These are phyloP conservation scores for Trametes cinnabarina DNA, from an alignment of 768 basidiomycete genomes.

Conservation along the genomic window DNA sequence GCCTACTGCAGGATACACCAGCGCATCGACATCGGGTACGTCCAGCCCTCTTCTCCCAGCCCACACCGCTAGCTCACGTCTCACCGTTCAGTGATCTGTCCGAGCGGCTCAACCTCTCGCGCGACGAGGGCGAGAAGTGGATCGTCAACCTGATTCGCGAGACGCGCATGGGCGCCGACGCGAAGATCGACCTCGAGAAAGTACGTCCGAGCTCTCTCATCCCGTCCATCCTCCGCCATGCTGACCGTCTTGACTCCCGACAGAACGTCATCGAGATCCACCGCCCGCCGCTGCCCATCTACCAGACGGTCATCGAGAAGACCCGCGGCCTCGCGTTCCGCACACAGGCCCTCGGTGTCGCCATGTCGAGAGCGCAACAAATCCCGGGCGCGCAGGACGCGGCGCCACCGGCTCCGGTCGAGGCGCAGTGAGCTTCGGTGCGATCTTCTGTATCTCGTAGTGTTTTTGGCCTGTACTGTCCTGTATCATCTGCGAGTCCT, in stretches of 20 bases:
- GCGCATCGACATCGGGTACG: constrained; percentile 81
- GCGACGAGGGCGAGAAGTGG: constrained; percentile 98
- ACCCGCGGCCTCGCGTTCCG: constrained; percentile 89
- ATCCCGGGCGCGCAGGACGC: constrained; percentile 14
- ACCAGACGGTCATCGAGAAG: constrained; percentile 94
- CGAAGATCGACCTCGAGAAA: constrained; percentile 97
- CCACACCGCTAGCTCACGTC: neutral
- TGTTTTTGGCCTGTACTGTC: neutral
- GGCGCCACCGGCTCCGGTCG: constrained; percentile 21
- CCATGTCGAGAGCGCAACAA: constrained; percentile 46
- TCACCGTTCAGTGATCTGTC: constrained; percentile 75
- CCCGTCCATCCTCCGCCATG: neutral
- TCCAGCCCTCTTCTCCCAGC: neutral
- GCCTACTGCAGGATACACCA: constrained; percentile 98
- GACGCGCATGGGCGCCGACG: constrained; percentile 93
- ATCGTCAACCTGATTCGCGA: constrained; percentile 99
- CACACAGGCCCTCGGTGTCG: constrained; percentile 85
- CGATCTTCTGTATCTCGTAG: neutral
- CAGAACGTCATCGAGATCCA: constrained; percentile 97
- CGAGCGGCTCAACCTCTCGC: constrained; percentile 87
- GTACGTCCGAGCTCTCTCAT: constrained; percentile 36
- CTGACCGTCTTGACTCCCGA: constrained; percentile 15
- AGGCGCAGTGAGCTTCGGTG: constrained; percentile 17
- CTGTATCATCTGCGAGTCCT: neutral
- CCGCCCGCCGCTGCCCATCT: constrained; percentile 83